phyloP scores from a whole-genome alignment of 225 moss, liverwort and hornwort species.

The Pseudisothecium myosuroides region DNA sequence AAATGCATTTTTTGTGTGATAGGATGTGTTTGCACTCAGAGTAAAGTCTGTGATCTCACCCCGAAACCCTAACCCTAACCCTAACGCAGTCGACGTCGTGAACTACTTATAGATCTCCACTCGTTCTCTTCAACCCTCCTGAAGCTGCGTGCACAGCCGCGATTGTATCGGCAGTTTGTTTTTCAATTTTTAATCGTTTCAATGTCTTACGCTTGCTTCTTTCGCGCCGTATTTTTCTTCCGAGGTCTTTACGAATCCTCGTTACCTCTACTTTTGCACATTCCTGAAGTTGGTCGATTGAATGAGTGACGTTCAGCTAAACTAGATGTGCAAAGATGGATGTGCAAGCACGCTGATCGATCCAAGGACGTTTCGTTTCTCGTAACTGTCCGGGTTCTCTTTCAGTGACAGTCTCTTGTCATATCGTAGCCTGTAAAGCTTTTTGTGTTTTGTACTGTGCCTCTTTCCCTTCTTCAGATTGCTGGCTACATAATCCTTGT shows the following conservation, averaged over 20 bases:
- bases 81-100: not conserved
- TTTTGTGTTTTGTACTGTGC: not conserved
- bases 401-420: not conserved
- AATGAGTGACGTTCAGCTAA: constrained; percentile 25
- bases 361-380: not conserved
- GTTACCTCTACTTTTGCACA: not conserved
- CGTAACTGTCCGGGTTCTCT: not conserved
- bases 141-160: fast-evolving
- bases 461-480: no score
- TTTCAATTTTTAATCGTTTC: no score
- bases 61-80: not conserved
- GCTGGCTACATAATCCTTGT: not conserved
- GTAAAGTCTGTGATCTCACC: not conserved
- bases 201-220: not conserved
- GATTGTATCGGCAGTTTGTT: fast-evolving
- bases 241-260: no score
- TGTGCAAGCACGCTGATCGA: not conserved
- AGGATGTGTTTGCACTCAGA: no score
- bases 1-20: no score
- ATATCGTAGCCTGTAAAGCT: not conserved
- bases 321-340: constrained; percentile 20
- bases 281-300: constrained; percentile 31
- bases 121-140: fast-evolving
- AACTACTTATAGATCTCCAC: not conserved
- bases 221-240: not conserved